A percentile compares a stretch with the other conserved stretches of the same genome.
These are phyloP conservation scores for Hawksworthiomyces lignivorus DNA, from an alignment of 2,329 filamentous ascomycete species.

Conservation along the genomic window DNA sequence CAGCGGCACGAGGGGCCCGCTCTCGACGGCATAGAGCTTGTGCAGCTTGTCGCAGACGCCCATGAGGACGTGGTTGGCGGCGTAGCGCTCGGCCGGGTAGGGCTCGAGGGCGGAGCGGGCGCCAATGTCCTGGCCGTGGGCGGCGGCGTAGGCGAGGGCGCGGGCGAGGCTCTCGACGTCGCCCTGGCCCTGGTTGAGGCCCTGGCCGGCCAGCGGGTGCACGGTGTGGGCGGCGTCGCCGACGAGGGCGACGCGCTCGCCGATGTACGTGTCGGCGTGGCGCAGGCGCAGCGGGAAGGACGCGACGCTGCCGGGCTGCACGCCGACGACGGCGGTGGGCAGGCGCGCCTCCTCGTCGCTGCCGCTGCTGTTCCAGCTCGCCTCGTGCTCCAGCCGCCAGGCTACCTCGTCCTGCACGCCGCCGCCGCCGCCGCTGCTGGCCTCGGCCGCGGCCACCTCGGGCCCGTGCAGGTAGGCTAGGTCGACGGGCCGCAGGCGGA, in stretches of 20 bases:
- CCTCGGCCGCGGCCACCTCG: too few relatives aligned
- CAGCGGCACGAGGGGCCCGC: slow-evolving; percentile 71
- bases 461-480: slow-evolving; percentile 79
- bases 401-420: slow-evolving; percentile 35
- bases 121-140: slow-evolving; percentile 83
- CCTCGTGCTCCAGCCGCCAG: slow-evolving; percentile 67
- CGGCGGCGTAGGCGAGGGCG: slow-evolving; percentile 67
- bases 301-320: slow-evolving; percentile 74
- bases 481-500: slow-evolving; percentile 72
- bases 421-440: too few relatives aligned
- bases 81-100: slow-evolving; percentile 76
- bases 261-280: slow-evolving; percentile 89
- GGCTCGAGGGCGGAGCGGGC: slow-evolving; percentile 67
- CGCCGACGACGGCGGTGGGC: slow-evolving; percentile 58
- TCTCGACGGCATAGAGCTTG: slow-evolving; percentile 78
- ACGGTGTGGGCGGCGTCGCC: slow-evolving; percentile 94
- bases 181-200: slow-evolving; percentile 85
- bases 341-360: slow-evolving; percentile 40
- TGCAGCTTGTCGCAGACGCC: slow-evolving; percentile 85
- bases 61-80: slow-evolving; percentile 69
- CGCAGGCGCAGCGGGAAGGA: slow-evolving; percentile 87
- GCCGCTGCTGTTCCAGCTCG: slow-evolving; percentile 23
- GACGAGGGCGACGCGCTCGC: slow-evolving; percentile 81
- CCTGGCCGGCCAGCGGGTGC: slow-evolving; percentile 90
- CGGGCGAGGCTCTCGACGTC: slow-evolving; percentile 74